Conservation (phyloP, 2,329 filamentous ascomycete species). For the Cyphellophora europaea region DNA sequence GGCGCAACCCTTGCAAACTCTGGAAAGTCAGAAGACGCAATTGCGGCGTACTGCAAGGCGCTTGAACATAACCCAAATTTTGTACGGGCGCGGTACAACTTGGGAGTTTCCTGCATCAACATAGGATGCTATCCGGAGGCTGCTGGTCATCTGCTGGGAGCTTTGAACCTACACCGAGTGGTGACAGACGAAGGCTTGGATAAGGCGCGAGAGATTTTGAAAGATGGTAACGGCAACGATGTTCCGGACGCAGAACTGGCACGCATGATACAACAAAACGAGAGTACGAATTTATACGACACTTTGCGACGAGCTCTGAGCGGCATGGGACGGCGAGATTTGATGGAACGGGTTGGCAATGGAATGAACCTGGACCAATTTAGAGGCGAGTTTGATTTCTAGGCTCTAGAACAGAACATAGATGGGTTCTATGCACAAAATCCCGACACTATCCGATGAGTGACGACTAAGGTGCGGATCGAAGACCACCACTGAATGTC, state of each 20-base stretch:
- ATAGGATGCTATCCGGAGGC: conserved; percentile 92
- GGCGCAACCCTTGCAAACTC: conserved; percentile 94
- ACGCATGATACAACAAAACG: conserved; percentile 85
- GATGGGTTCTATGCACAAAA: too few relatives aligned
- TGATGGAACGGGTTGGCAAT: conserved; percentile 76
- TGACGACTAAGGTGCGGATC: too few relatives aligned
- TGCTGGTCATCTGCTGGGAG: conserved; percentile 82
- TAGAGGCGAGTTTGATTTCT: conserved; percentile 85
- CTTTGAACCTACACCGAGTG: conserved; percentile 89
- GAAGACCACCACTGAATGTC: too few relatives aligned
- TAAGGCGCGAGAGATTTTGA: conserved; percentile 72
- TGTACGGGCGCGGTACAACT: conserved; percentile 90
- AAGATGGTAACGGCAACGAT: conserved; percentile 40
- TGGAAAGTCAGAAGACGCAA: conserved; percentile 87
- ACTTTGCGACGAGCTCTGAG: conserved; percentile 90
- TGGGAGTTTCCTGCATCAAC: conserved; percentile 94
- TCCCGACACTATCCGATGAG: too few relatives aligned
- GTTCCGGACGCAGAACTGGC: conserved; percentile 67
- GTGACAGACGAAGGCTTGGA: conserved; percentile 78
- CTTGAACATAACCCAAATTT: conserved; percentile 89
- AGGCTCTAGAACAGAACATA: too few relatives aligned
- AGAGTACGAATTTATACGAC: conserved; percentile 94
- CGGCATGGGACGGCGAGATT: conserved; percentile 82
- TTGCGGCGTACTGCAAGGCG: conserved; percentile 90
- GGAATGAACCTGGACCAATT: conserved; percentile 89